These are phyloP conservation scores for Fraxinus velutina DNA, from an alignment of 305 asterid genomes.

Conservation along the genomic window DNA sequence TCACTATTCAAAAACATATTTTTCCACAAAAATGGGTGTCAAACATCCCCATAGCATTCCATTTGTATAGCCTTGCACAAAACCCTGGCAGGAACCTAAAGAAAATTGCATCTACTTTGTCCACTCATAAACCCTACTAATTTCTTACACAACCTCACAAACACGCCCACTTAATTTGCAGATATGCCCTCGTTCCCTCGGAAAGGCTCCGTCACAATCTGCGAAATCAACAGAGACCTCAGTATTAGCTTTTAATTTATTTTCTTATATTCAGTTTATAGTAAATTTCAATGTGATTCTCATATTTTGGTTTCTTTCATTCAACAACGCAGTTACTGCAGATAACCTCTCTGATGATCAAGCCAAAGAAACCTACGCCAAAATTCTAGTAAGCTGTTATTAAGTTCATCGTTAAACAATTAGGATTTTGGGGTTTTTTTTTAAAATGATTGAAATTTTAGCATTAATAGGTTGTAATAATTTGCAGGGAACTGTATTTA, in stretches of 20 bases:
- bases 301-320: neutral
- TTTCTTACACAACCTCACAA: neutral
- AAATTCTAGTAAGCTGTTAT: slow-evolving; percentile 50
- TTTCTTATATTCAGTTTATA: neutral
- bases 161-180: neutral
- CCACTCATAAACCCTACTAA: slow-evolving; percentile 39
- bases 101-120: neutral
- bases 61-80: neutral
- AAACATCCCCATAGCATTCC: no score
- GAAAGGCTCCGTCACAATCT: slow-evolving; percentile 77
- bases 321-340: slow-evolving; percentile 59
- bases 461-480: neutral
- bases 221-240: slow-evolving; percentile 86
- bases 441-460: slow-evolving; percentile 6
- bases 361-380: slow-evolving; percentile 70
- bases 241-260: slow-evolving; percentile 29
- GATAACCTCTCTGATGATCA: slow-evolving; percentile 68
- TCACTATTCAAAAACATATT: no score
- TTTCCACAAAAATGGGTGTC: no score
- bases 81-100: slow-evolving; percentile 38
- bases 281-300: neutral
- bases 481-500: slow-evolving; percentile 72
- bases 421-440: neutral
- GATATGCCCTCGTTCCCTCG: slow-evolving; percentile 78
- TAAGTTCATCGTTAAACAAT: neutral